Conservation (phyloP, 495 filamentous ascomycete species). For the Terfezia claveryi region DNA sequence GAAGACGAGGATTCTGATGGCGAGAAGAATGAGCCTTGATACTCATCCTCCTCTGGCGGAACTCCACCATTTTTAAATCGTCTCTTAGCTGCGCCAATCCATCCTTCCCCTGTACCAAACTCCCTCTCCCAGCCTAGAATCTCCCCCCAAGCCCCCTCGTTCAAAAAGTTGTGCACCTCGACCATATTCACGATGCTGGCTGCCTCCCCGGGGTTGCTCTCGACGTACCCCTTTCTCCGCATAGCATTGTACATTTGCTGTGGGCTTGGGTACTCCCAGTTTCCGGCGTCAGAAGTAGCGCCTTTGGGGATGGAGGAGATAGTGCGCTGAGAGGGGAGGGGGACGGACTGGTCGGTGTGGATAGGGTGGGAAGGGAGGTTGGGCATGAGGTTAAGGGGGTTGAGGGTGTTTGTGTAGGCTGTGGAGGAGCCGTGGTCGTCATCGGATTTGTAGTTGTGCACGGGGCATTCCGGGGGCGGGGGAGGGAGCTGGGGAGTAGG, state of each 20-base stretch:
- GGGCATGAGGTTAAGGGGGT: slow-evolving; percentile 96
- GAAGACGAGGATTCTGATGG: not conserved
- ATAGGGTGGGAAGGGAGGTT: slow-evolving; percentile 55
- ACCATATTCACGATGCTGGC: slow-evolving; percentile 70
- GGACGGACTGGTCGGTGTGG: slow-evolving; percentile 44
- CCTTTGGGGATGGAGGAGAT: slow-evolving; percentile 70
- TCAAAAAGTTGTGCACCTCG: slow-evolving; percentile 87
- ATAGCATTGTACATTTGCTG: slow-evolving; percentile 99
- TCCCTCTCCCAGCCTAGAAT: slow-evolving; percentile 79
- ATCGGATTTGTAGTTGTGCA: slow-evolving; percentile 25
- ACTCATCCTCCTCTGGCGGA: too few relatives aligned
- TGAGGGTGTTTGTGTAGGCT: slow-evolving; percentile 40
- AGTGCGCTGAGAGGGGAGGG: slow-evolving; percentile 57
- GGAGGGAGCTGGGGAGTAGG: slow-evolving; percentile 26
- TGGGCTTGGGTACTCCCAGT: slow-evolving; percentile 94
- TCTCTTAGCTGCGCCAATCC: too few relatives aligned
- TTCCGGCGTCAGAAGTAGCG: slow-evolving; percentile 33
- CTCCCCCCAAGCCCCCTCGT: slow-evolving; percentile 91
- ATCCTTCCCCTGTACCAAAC: slow-evolving; percentile 28
- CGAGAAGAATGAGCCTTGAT: not conserved
- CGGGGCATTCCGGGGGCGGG: slow-evolving; percentile 18
- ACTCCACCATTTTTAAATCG: too few relatives aligned
- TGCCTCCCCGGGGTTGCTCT: slow-evolving; percentile 56
- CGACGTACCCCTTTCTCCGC: slow-evolving; percentile 81
- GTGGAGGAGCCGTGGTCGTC: slow-evolving; percentile 23